These are phyloP conservation scores for Emergomyces pasteurianus DNA, from an alignment of 2,329 filamentous ascomycete genomes.

Conservation along the genomic window DNA sequence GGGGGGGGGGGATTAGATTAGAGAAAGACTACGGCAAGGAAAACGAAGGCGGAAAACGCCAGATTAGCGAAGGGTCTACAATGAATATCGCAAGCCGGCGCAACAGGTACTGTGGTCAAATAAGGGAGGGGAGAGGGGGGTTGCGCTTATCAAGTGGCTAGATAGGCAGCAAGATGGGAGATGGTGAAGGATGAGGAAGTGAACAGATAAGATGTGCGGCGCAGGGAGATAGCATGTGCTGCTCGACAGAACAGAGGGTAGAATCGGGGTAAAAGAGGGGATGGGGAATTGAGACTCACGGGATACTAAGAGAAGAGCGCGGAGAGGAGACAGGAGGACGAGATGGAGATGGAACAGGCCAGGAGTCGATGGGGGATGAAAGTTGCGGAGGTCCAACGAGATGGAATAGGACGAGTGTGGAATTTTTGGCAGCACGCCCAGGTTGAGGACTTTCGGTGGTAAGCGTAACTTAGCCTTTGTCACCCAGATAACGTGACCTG, in stretches of 20 bases:
- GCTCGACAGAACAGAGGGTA: background rate
- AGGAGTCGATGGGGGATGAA: background rate
- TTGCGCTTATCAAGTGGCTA: background rate
- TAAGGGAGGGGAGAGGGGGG: background rate
- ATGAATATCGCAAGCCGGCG: background rate
- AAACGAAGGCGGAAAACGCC: background rate
- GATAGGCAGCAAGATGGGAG: background rate
- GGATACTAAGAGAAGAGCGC: background rate
- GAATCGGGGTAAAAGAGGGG: background rate
- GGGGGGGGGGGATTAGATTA: background rate
- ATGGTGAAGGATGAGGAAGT: constrained; percentile 3
- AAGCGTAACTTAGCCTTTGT: constrained; percentile 20
- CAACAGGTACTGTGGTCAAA: background rate
- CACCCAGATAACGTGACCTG: constrained; percentile 7
- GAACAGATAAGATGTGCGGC: constrained; percentile 3
- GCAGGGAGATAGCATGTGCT: background rate
- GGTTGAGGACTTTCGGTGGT: constrained; percentile 24
- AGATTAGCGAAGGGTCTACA: background rate
- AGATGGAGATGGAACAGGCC: constrained; percentile 3
- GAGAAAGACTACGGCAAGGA: background rate
- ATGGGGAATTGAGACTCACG: constrained; percentile 7
- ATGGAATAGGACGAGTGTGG: constrained; percentile 12
- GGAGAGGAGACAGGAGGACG: constrained; percentile 2
- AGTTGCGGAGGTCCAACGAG: constrained; percentile 6
- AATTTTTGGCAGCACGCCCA: constrained; percentile 26